phyloP scores from a whole-genome alignment of 2,329 filamentous ascomycete species.

The Dactylella cylindrospora region DNA sequence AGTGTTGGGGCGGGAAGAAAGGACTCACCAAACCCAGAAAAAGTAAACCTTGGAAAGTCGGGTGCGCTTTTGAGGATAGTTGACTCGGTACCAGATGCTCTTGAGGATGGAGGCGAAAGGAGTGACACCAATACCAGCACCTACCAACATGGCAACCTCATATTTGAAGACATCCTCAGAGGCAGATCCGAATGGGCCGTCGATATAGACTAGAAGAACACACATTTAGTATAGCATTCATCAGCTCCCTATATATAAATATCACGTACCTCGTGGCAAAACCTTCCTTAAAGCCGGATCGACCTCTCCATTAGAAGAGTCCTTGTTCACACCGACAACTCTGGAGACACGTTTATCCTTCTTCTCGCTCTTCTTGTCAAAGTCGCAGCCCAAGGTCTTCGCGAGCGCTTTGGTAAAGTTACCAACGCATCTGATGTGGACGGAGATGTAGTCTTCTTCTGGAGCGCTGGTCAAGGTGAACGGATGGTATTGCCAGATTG shows the following conservation, averaged over 20 bases:
- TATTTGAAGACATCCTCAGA: constrained; percentile 91
- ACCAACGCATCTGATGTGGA: constrained; percentile 79
- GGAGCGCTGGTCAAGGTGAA: constrained; percentile 84
- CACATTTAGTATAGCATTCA: not conserved
- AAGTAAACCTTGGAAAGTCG: constrained; percentile 84
- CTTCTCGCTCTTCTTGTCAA: constrained; percentile 59
- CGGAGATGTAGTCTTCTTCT: constrained; percentile 86
- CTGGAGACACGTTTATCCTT: constrained; percentile 56
- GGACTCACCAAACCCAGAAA: constrained; percentile 68
- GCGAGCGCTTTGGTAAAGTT: constrained; percentile 75
- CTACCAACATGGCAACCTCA: constrained; percentile 75
- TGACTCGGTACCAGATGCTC: constrained; percentile 92
- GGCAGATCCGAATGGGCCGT: constrained; percentile 81
- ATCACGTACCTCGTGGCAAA: constrained; percentile 61
- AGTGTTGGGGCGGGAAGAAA: not conserved
- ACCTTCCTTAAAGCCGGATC: constrained; percentile 72
- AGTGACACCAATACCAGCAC: constrained; percentile 82
- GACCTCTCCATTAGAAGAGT: constrained; percentile 58
- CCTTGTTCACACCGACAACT: constrained; percentile 68
- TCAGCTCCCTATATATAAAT: not conserved
- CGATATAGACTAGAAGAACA: constrained; percentile 65
- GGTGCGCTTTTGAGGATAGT: constrained; percentile 78
- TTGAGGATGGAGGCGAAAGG: constrained; percentile 84
- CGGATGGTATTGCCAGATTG: constrained; percentile 84
- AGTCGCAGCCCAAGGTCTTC: constrained; percentile 72